Conservation (phyloP, 192 early-diverging fungal genomes). For the Rhizoclosmatium globosum region DNA sequence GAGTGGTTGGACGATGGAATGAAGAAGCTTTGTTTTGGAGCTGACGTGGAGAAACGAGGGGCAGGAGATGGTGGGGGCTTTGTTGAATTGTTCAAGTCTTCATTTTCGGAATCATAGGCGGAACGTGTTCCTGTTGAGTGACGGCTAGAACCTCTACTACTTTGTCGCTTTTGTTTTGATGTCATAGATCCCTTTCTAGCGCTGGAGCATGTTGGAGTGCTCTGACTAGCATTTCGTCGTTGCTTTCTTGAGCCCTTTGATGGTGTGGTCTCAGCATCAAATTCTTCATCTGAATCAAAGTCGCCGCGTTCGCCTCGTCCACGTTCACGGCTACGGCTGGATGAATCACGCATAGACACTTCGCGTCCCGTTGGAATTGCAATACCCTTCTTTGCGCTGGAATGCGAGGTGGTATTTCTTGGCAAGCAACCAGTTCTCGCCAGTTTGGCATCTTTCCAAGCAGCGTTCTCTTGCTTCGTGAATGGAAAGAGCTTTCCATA, state of each 20-base stretch:
- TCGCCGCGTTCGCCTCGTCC: background rate
- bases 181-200: background rate
- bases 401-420: no score
- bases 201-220: background rate
- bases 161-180: background rate
- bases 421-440: background rate
- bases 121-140: background rate
- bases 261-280: background rate
- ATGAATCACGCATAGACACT: no score
- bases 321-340: no score
- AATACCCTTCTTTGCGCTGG: no score
- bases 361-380: no score
- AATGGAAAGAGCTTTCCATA: slow-evolving; percentile 37
- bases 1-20: background rate
- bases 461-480: slow-evolving; percentile 36
- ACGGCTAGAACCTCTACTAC: background rate
- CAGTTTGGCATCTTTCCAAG: slow-evolving; percentile 27
- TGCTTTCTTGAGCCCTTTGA: background rate
- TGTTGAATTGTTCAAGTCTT: background rate
- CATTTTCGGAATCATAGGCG: background rate
- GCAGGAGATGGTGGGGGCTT: background rate
- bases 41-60: background rate
- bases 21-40: background rate
- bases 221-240: background rate
- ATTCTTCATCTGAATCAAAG: background rate